Evolutionary conservation across 2,329 filamentous ascomycete genomes (phyloP).

Genomic region (Fusarium hostae): DNA sequence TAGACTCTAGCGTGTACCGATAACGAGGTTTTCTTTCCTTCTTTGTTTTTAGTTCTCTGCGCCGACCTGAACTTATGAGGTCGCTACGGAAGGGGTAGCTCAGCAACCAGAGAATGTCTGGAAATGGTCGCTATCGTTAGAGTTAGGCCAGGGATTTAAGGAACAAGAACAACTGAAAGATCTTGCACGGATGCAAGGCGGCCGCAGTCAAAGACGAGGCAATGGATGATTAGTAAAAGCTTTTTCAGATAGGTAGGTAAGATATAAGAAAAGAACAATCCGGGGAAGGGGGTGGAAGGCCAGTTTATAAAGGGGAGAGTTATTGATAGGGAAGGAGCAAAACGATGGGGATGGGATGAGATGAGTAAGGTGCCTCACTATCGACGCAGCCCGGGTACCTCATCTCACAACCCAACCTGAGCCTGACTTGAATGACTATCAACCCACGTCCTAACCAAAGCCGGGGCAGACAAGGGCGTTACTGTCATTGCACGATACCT

Average conservation of each 20-base stretch:
- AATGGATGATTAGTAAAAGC: slow-evolving; percentile 8
- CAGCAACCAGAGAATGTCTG: background rate
- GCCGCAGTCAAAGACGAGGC: background rate
- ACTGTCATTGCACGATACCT: slow-evolving; percentile 25
- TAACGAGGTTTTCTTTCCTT: slow-evolving; percentile 15
- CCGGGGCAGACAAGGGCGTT: slow-evolving; percentile 36
- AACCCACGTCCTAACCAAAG: slow-evolving; percentile 19
- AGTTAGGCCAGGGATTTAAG: background rate
- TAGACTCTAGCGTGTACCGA: slow-evolving; percentile 5
- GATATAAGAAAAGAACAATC: background rate
- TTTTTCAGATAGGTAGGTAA: background rate
- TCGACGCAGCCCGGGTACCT: slow-evolving; percentile 10
- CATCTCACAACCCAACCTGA: slow-evolving; percentile 27
- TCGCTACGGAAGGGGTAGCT: background rate
- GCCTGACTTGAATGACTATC: slow-evolving; percentile 19
- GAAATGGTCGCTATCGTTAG: background rate
- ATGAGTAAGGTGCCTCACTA: slow-evolving; percentile 22
- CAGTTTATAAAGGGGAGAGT: slow-evolving; percentile 25
- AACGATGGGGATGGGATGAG: slow-evolving; percentile 24
- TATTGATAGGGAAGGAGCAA: background rate
- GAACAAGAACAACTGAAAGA: slow-evolving; percentile 20
- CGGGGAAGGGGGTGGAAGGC: slow-evolving; percentile 26
- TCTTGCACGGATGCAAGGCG: background rate
- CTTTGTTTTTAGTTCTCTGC: slow-evolving; percentile 3
- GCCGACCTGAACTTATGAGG: slow-evolving; percentile 7